These are phyloP conservation scores for Saturnispora saitoi DNA, from an alignment of 805 yeast genomes.

Conservation along the genomic window DNA sequence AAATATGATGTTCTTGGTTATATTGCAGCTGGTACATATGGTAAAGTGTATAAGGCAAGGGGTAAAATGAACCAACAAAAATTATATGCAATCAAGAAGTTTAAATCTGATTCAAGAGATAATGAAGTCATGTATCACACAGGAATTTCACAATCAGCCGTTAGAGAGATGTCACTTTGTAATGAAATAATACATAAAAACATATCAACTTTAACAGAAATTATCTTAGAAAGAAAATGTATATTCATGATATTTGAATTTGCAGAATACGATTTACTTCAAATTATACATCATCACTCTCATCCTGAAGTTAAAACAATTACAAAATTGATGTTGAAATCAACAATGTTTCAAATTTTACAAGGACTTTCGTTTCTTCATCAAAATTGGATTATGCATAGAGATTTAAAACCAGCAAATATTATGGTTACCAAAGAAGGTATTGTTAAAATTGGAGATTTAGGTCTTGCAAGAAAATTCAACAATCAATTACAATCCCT, in stretches of 20 bases:
- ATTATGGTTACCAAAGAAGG: conserved; percentile 91
- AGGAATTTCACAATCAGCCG: conserved; percentile 93
- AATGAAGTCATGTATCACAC: conserved; percentile 78
- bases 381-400: conserved; percentile 91
- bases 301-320: conserved; percentile 79
- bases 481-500: conserved; percentile 79
- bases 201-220: conserved; percentile 71
- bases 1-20: conserved; percentile 87
- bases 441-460: conserved; percentile 89
- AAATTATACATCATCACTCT: conserved; percentile 88
- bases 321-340: conserved; percentile 70
- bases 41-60: conserved; percentile 86
- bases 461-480: conserved; percentile 85
- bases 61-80: conserved; percentile 24
- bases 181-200: conserved; percentile 77
- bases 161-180: conserved; percentile 92
- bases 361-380: conserved; percentile 89
- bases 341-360: conserved; percentile 84
- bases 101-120: conserved; percentile 88
- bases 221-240: conserved; percentile 76
- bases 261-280: conserved; percentile 92
- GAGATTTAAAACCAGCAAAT: conserved; percentile 96
- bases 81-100: conserved; percentile 84
- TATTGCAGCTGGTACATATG: conserved; percentile 98
- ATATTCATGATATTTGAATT: conserved; percentile 94